Percentiles rank a stretch among this genome's conserved stretches.
Evolutionary conservation across 495 filamentous ascomycete genomes (phyloP).

Genomic region (Niebla homalea): DNA sequence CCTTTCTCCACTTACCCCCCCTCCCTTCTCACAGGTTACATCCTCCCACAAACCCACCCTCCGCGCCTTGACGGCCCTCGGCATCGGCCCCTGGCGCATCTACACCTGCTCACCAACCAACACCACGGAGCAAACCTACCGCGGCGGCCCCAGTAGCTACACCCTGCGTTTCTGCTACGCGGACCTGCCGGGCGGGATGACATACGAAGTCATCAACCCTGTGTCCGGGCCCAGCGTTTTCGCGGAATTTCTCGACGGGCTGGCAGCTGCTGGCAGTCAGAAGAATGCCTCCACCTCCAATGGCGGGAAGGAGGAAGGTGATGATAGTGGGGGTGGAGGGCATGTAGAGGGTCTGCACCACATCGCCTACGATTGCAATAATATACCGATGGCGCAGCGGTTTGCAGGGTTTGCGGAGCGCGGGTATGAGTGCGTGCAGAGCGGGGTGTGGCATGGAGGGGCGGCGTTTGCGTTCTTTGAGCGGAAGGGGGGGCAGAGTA

Average conservation of each 20-base stretch:
- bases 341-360: conserved; percentile 17
- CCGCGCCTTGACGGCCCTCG: conserved; percentile 9
- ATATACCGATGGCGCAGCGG: conserved; percentile 13
- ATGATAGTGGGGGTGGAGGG: too few relatives aligned
- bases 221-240: conserved; percentile 12
- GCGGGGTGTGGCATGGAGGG: conserved; percentile 9
- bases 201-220: conserved; percentile 15
- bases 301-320: not conserved
- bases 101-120: conserved; percentile 13
- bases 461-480: conserved; percentile 13
- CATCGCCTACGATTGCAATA: conserved; percentile 13
- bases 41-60: conserved; percentile 7
- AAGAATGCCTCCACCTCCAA: not conserved
- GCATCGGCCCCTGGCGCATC: conserved; percentile 15
- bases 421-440: conserved; percentile 10
- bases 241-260: conserved; percentile 10
- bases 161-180: conserved; percentile 14
- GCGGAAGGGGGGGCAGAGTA: not conserved
- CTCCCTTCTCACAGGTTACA: conserved; percentile 6
- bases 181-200: conserved; percentile 3
- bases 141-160: conserved; percentile 7
- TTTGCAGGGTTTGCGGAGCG: conserved; percentile 4
- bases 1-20: too few relatives aligned
- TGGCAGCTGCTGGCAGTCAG: not conserved
- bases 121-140: conserved; percentile 11